Conservation (phyloP, 148 eudicot genomes). For the Fagopyrum homotropicum region DNA sequence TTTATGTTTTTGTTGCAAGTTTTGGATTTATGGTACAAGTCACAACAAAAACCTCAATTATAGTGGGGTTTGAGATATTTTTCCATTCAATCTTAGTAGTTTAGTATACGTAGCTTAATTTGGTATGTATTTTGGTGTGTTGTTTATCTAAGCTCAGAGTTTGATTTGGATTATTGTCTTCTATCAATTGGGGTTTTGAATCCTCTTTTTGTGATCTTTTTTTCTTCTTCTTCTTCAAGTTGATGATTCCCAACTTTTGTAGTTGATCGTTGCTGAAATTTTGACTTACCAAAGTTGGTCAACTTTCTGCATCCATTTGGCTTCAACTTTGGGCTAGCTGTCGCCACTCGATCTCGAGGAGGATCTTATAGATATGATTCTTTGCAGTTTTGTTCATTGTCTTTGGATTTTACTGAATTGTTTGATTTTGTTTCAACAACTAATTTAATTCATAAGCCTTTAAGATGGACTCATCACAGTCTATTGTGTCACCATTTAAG, state of each 20-base stretch:
- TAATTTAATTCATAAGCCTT: neutral
- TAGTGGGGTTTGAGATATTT: no score
- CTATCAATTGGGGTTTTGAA: no score
- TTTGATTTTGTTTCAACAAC: neutral
- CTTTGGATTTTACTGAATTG: neutral
- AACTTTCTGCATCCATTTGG: neutral
- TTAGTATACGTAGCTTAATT: no score
- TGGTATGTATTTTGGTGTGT: no score
- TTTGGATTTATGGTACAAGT: neutral
- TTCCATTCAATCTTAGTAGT: no score
- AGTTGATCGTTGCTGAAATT: neutral
- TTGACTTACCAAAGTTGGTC: slow-evolving; percentile 1
- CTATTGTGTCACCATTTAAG: slow-evolving; percentile 54
- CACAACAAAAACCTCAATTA: no score
- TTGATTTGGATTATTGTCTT: no score
- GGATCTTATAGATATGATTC: no score
- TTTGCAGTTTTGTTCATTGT: neutral
- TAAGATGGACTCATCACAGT: slow-evolving; percentile 59
- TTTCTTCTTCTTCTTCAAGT: no score
- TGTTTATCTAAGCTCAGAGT: no score
- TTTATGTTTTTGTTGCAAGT: neutral
- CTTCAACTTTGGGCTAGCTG: neutral
- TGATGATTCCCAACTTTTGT: neutral
- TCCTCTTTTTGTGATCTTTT: neutral
- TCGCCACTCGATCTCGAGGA: no score